A percentile compares a stretch with the other conserved stretches of the same genome.
Conservation (phyloP, 108 stramenopile genomes). For the Cyclostephanos tholiformis region DNA sequence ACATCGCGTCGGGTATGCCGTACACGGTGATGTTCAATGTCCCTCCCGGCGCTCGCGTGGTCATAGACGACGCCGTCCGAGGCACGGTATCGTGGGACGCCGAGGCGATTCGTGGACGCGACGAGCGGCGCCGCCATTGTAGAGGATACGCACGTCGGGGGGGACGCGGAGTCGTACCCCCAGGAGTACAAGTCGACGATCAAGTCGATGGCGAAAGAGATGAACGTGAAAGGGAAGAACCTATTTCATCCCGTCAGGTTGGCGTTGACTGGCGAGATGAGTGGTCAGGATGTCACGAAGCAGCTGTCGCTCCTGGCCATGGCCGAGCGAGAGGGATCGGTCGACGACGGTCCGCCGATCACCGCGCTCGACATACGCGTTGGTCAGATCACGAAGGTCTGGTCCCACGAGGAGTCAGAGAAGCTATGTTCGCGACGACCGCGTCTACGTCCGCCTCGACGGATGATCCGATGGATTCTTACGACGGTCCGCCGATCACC, state of each 20-base stretch:
- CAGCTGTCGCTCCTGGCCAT: constrained; percentile 82
- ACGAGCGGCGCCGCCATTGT: constrained; percentile 69
- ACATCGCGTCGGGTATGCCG: constrained; percentile 78
- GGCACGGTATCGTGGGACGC: constrained; percentile 97
- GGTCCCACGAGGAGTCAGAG: constrained; percentile 96
- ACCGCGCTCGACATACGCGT: constrained; percentile 91
- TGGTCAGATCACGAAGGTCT: constrained; percentile 88
- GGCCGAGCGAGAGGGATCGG: constrained; percentile 60
- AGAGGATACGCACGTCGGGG: constrained; percentile 68
- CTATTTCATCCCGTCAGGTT: constrained; percentile 94
- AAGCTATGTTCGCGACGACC: constrained; percentile 65
- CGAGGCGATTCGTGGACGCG: constrained; percentile 86
- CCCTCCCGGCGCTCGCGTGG: constrained; percentile 75
- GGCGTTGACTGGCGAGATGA: constrained; percentile 95
- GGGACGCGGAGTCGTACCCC: constrained; percentile 54
- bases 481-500: constrained; percentile 86
- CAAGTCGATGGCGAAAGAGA: constrained; percentile 86
- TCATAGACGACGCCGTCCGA: constrained; percentile 94
- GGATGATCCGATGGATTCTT: constrained; percentile 69
- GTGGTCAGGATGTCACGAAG: constrained; percentile 96
- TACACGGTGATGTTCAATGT: constrained; percentile 94
- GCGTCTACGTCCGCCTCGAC: constrained; percentile 20
- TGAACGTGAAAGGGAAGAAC: constrained; percentile 87
- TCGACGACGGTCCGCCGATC: constrained; percentile 18
- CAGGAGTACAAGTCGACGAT: constrained; percentile 79